phyloP scores from a whole-genome alignment of 2,329 filamentous ascomycete species.

The Epichloe bromicola region DNA sequence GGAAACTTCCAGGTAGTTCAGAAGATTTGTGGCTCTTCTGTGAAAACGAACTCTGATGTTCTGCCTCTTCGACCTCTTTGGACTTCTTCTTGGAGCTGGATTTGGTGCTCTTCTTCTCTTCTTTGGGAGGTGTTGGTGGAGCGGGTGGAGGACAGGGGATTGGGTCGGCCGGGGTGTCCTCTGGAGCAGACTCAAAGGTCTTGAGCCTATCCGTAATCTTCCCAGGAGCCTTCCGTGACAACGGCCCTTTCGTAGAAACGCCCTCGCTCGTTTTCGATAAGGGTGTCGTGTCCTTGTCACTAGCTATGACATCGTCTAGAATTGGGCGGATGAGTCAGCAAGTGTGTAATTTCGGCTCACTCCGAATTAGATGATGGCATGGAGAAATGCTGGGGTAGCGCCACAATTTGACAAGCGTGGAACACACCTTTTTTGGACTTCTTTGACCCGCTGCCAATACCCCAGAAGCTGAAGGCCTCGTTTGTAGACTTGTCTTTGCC shows the following conservation, averaged over 20 bases:
- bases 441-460: conserved; percentile 27
- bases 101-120: conserved; percentile 16
- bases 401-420: conserved; percentile 6
- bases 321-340: conserved; percentile 36
- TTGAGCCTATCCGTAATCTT: conserved; percentile 45
- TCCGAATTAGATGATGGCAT: conserved; percentile 8
- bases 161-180: conserved; percentile 23
- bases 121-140: conserved; percentile 19
- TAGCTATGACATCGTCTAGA: conserved; percentile 29
- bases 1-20: conserved; percentile 41
- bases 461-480: conserved; percentile 46
- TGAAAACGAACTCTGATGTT: conserved; percentile 17
- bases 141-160: conserved; percentile 24
- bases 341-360: conserved; percentile 27
- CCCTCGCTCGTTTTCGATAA: conserved; percentile 22
- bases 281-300: conserved; percentile 27
- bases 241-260: conserved; percentile 24
- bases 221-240: conserved; percentile 33
- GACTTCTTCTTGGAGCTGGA: conserved; percentile 30
- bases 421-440: conserved; percentile 29
- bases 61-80: conserved; percentile 20
- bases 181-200: conserved; percentile 36
- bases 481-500: conserved; percentile 18
- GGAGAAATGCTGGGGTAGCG: conserved; percentile 7
- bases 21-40: conserved; percentile 17